phyloP scores from a whole-genome alignment of 768 basidiomycete genomes.

The Kwoniella sp. region DNA sequence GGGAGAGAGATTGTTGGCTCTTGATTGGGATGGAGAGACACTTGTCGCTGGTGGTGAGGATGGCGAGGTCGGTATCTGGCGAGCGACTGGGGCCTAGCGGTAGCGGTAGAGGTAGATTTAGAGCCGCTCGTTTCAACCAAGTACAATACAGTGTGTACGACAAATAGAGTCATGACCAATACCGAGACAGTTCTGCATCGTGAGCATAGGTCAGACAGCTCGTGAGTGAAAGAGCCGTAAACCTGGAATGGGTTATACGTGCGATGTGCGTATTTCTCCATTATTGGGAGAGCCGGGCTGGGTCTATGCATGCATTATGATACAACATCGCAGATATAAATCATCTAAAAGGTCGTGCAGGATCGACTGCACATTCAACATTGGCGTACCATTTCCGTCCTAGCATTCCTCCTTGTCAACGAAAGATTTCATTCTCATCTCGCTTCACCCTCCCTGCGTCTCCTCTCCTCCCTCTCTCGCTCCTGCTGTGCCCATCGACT shows the following conservation, averaged over 20 bases:
- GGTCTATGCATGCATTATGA: background rate
- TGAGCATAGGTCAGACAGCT: too few relatives aligned
- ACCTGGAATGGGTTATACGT: too few relatives aligned
- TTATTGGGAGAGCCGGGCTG: background rate
- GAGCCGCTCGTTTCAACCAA: background rate
- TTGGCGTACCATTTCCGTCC: too few relatives aligned
- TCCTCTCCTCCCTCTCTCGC: conserved; percentile 62
- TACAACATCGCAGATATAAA: background rate
- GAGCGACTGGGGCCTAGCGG: conserved; percentile 51
- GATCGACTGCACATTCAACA: too few relatives aligned
- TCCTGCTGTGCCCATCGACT: conserved; percentile 75
- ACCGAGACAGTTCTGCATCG: too few relatives aligned
- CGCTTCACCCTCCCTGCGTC: conserved; percentile 16
- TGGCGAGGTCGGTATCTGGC: conserved; percentile 55
- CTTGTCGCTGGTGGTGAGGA: conserved; percentile 59
- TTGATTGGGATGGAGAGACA: conserved; percentile 59
- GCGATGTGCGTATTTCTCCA: too few relatives aligned
- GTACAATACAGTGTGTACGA: too few relatives aligned
- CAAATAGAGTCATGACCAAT: too few relatives aligned
- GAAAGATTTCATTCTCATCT: too few relatives aligned
- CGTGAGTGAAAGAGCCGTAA: too few relatives aligned
- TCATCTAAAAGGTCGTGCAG: too few relatives aligned
- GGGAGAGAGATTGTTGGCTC: conserved; percentile 56
- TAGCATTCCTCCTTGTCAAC: too few relatives aligned
- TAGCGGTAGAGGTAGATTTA: background rate